Conservation (phyloP, 148 eudicot genomes). For the Silene conica region DNA sequence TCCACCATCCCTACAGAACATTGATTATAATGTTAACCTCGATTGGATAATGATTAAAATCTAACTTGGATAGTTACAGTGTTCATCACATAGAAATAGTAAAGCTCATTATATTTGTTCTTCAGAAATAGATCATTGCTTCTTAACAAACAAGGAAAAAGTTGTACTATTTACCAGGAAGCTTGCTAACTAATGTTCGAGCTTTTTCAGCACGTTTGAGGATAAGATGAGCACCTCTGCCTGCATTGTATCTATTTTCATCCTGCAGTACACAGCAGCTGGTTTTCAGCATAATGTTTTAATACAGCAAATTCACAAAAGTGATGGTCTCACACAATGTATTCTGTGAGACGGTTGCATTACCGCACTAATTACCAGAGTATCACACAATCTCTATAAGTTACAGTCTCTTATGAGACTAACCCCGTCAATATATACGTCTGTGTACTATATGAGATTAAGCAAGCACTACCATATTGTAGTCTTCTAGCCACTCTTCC, state of each 20-base stretch:
- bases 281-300: background rate
- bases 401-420: no score
- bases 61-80: no score
- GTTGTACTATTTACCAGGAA: constrained; percentile 57
- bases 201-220: constrained; percentile 95
- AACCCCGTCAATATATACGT: background rate
- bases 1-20: constrained; percentile 52
- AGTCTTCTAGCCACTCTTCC: constrained; percentile 95
- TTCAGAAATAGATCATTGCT: background rate
- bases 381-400: background rate
- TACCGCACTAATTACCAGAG: no score
- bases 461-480: constrained; percentile 54
- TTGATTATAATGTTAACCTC: background rate
- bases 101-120: no score
- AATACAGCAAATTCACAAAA: no score
- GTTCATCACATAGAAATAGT: no score
- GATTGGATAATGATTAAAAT: no score
- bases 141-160: background rate
- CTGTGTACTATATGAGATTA: background rate
- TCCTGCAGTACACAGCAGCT: constrained; percentile 38
- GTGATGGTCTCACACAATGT: background rate
- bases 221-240: constrained; percentile 86
- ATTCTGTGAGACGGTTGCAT: background rate
- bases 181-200: constrained; percentile 65
- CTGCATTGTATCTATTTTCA: constrained; percentile 74